Base-by-base conservation (phyloP, 208 protist genomes). In the Plasmodiophora brassicae region DNA sequence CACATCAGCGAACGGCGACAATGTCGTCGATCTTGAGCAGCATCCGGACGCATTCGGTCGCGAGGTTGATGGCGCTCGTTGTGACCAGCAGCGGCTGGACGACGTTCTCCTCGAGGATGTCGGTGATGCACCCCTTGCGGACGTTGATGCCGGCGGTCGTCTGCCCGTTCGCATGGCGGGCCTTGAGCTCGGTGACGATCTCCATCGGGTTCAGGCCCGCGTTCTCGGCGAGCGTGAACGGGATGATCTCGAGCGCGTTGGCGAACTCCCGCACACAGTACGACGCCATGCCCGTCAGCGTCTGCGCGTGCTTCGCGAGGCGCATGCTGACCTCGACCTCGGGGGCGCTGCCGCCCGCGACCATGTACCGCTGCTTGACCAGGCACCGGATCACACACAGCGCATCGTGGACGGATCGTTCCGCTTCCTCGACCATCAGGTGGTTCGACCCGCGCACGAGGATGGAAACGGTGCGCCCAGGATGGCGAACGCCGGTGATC, bases 371-470 rank as follows among this genome's bases (percentile, higher is more conserved):
- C 60, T 90, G 85, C 38, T 99, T 99, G 65, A 99, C 96, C n/a
- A 99, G 95, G 35, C 94, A 98, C 32, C 98, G 94, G 85, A 99
- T 96, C 54, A 99, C 98, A 90, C 98, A 99, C n/a, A 99, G 93
- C 0, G 98, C 98, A 92, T 99, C 98, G 90, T 99, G 98, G 43
- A 99, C 85, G 0, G 97, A 99, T 57, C 98, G 94, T 87, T 99
- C 97, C 14, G 97, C 94, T 94, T 99, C 98, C 84, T 98, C 98
- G 0, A 99, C 87, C 78, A 93, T 84, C 22, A 99, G 92, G 85
- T 96, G 94, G 93, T 98, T 99, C 86, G 97, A 96, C 36, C 97
- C 98, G 53, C 97, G 93, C 32, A 97, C 90, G n/a, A 99, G 93
- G 86, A 99, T 93, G 46, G 96, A 96, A 25, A 98, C 96, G 25